A percentile compares a stretch with the other conserved stretches of the same genome.
Evolutionary conservation across 2,329 filamentous ascomycete genomes (phyloP).

Genomic region (Pseudogymnoascus verrucosus): DNA sequence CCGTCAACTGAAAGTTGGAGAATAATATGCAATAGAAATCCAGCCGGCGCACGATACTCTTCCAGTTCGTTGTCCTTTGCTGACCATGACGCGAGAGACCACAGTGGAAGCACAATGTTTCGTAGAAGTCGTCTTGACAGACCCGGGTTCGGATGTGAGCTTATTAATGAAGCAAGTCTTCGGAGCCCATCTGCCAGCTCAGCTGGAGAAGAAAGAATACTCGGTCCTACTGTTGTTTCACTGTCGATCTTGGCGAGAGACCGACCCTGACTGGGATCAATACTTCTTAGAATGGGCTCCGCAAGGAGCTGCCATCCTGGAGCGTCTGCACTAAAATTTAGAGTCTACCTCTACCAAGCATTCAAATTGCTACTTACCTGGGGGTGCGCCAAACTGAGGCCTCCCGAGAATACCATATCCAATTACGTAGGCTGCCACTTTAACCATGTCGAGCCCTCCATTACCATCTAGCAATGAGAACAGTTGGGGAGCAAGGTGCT

Average conservation of each 20-base stretch:
- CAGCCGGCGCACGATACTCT: constrained; percentile 38
- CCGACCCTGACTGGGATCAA: constrained; percentile 35
- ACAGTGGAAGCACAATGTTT: constrained; percentile 53
- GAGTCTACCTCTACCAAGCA: neutral
- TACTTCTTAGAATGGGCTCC: constrained; percentile 44
- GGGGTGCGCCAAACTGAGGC: constrained; percentile 50
- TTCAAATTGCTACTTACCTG: constrained; percentile 36
- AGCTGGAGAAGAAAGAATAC: constrained; percentile 38
- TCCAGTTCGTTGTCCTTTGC: constrained; percentile 29
- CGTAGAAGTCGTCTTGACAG: constrained; percentile 53
- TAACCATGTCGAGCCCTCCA: constrained; percentile 49
- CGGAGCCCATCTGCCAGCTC: constrained; percentile 44
- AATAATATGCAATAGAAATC: constrained; percentile 46
- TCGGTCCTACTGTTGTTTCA: constrained; percentile 35
- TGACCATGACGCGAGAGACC: constrained; percentile 51
- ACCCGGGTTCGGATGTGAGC: constrained; percentile 59
- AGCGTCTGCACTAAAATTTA: constrained; percentile 32
- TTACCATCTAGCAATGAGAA: constrained; percentile 52
- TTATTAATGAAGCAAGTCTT: constrained; percentile 47
- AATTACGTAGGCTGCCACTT: constrained; percentile 53
- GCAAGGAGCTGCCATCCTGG: constrained; percentile 57
- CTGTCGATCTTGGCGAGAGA: neutral
- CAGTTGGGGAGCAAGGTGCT: constrained; percentile 52
- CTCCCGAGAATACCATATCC: constrained; percentile 60
- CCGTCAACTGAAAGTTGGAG: constrained; percentile 47